A percentile compares a stretch with the other conserved stretches of the same genome.
These are phyloP conservation scores for Diplodia seriata DNA, from an alignment of 2,329 filamentous ascomycete genomes.

Conservation along the genomic window DNA sequence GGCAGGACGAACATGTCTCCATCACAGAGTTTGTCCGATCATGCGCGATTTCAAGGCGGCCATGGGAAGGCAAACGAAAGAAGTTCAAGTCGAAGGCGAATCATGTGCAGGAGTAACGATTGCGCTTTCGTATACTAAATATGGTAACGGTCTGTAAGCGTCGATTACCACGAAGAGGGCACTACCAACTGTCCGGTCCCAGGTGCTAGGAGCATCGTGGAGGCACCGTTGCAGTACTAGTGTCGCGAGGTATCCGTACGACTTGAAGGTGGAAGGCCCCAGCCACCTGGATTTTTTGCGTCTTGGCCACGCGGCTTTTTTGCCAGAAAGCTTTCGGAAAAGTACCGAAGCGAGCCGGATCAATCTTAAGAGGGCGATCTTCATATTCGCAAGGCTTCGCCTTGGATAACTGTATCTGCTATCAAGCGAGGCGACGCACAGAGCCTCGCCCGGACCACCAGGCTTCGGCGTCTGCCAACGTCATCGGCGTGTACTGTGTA, in stretches of 20 bases:
- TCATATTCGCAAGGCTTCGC: conserved; percentile 18
- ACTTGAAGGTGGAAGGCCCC: neutral
- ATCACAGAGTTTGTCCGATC: neutral
- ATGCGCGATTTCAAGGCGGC: neutral
- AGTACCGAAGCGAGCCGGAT: conserved; percentile 1
- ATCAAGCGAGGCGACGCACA: conserved; percentile 24
- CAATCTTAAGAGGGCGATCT: conserved; percentile 9
- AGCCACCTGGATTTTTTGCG: conserved; percentile 1
- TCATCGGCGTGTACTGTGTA: conserved; percentile 1
- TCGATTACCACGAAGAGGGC: no score
- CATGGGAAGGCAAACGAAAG: neutral
- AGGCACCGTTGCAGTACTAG: no score
- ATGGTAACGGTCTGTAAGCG: no score
- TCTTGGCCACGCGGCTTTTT: conserved; percentile 13
- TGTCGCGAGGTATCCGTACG: no score
- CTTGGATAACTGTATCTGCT: conserved; percentile 15
- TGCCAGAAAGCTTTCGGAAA: conserved; percentile 2
- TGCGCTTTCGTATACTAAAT: no score
- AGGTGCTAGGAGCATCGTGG: no score
- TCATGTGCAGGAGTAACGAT: no score
- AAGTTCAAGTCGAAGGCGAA: neutral
- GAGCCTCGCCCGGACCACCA: conserved; percentile 8
- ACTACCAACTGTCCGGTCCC: no score
- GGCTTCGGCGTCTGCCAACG: neutral
- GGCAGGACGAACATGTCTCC: neutral